Evolutionary conservation across 2,329 filamentous ascomycete species (phyloP).

Genomic region (Chrysoporthe austroafricana): DNA sequence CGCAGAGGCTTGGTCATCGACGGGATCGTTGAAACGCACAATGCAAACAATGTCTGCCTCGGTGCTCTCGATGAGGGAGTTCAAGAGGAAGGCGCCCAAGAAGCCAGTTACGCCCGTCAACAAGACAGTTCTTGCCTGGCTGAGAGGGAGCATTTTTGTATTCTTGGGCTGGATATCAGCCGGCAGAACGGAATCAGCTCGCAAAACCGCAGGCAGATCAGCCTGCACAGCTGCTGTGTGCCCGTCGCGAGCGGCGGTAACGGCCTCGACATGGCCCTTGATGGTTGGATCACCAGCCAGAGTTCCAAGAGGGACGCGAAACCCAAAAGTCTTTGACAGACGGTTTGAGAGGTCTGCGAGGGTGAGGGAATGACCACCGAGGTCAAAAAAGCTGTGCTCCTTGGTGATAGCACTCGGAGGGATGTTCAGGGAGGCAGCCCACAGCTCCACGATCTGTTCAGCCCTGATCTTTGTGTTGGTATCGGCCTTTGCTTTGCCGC

Average conservation of each 20-base stretch:
- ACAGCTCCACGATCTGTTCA: conserved; percentile 70
- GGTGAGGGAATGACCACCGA: conserved; percentile 77
- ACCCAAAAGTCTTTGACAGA: conserved; percentile 70
- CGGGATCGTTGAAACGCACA: conserved; percentile 72
- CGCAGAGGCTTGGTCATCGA: conserved; percentile 64
- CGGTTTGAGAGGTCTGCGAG: conserved; percentile 78
- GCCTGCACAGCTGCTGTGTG: conserved; percentile 76
- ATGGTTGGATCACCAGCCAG: conserved; percentile 74
- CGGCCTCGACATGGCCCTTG: conserved; percentile 71
- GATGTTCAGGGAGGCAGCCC: conserved; percentile 73
- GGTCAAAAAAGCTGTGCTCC: conserved; percentile 79
- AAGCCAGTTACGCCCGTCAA: conserved; percentile 79
- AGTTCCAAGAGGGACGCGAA: conserved; percentile 71
- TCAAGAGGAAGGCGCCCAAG: conserved; percentile 74
- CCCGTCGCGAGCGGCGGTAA: conserved; percentile 72
- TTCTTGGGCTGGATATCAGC: conserved; percentile 67
- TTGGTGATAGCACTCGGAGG: conserved; percentile 64
- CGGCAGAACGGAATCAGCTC: conserved; percentile 68
- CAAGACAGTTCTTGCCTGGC: conserved; percentile 69
- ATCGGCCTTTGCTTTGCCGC: conserved; percentile 46
- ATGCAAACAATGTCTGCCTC: conserved; percentile 73
- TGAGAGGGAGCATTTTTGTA: conserved; percentile 60
- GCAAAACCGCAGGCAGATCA: conserved; percentile 71
- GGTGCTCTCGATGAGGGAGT: conserved; percentile 68
- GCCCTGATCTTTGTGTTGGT: conserved; percentile 67